Conservation (phyloP, 768 basidiomycete species). For the Agrocybe chaxingu region DNA sequence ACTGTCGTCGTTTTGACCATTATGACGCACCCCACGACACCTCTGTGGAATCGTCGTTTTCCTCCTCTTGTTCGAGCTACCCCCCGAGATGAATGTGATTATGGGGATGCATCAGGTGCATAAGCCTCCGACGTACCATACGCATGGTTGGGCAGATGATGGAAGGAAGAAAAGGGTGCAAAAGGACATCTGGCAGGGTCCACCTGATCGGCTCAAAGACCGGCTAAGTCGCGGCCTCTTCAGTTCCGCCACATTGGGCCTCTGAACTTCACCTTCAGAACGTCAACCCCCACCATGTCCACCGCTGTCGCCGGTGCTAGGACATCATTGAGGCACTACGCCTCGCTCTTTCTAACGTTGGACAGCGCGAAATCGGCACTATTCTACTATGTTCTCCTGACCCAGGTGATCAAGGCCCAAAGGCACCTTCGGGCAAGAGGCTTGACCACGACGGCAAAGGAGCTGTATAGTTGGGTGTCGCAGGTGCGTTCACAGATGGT, state of each 20-base stretch:
- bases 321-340: conserved; percentile 14
- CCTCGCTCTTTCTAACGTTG: conserved; percentile 21
- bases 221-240: background rate
- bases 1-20: conserved; percentile 3
- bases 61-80: conserved; percentile 75
- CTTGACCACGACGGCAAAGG: conserved; percentile 40
- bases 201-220: background rate
- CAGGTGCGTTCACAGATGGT: conserved; percentile 33
- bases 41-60: conserved; percentile 69
- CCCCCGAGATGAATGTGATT: conserved; percentile 2
- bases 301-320: conserved; percentile 13
- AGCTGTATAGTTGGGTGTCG: conserved; percentile 50
- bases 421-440: conserved; percentile 69
- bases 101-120: background rate
- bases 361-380: conserved; percentile 55
- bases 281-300: conserved; percentile 14
- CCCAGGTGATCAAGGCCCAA: conserved; percentile 48
- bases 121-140: conserved; percentile 17
- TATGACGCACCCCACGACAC: conserved; percentile 75
- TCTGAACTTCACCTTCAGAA: conserved; percentile 2
- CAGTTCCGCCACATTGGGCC: conserved; percentile 7
- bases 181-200: conserved; percentile 4
- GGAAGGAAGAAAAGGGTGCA: conserved; percentile 9
- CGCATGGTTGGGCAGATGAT: conserved; percentile 18
- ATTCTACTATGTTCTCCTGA: conserved; percentile 56